Base-by-base conservation (phyloP, 1,284 basidiomycete genomes). In the Exobasidium rhododendri region DNA sequence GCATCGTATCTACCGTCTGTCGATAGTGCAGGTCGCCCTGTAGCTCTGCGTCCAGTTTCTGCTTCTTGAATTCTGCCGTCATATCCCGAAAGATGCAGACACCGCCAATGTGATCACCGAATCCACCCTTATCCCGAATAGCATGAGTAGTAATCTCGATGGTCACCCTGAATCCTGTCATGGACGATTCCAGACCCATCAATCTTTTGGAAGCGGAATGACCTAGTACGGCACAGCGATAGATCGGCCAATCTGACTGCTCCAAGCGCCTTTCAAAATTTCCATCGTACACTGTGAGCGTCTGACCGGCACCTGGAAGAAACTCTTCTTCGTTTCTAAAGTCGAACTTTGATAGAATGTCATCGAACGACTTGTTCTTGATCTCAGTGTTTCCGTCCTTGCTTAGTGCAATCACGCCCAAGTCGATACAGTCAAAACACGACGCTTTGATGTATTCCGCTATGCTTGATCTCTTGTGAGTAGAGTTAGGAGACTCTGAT, bases 1-100 rank as follows among this genome's bases (percentile, higher is more conserved):
- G 78, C 64, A 75, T 67, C n/a, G 63, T 64, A 62, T 75, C 68
- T 57, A 70, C 72, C 50, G 70, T 68, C 32, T 64, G 68, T 44
- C 67, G 63, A 63, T 74, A 75, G 59, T 72, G 73, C 31, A 68
- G 66, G 30, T 74, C 70, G 14, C 66, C 68, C 54, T 73, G 63
- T 40, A 40, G 10, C 55, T 71, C 64, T 47, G 70, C 63, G 29
- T 69, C 67, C 43, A 69, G 66, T 11, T 35, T 44, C 51, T 65
- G 64, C 28, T 50, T 47, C 22, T 63, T 26, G 20, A 63, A 62
- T 29, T 62, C 44, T n/a, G 66, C 66, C 2, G 73, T 74, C 26
- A 75, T 64, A 29, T 75, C 71, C 20, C 61, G 49, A 4, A 74
- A 40, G 4, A 61, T 68, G 58, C 71, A 66, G 51, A 73, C 60